phyloP scores from a whole-genome alignment of 768 basidiomycete genomes.

The Lactarius hengduanensis region DNA sequence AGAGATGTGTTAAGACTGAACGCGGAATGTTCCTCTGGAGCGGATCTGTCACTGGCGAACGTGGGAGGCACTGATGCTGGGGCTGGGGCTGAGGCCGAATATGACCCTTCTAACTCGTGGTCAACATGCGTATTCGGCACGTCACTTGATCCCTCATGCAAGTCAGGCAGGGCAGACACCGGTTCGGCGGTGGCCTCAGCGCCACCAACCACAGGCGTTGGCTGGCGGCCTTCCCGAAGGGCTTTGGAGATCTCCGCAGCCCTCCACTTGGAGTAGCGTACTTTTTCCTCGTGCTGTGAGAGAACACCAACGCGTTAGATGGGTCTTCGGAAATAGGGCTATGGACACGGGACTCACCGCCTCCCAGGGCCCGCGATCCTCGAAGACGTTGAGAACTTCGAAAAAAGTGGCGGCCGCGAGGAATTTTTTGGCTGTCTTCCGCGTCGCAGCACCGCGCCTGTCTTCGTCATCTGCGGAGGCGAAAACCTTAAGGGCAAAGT shows the following conservation, averaged over 20 bases:
- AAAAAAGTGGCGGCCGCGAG: conserved; percentile 93
- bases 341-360: conserved; percentile 16
- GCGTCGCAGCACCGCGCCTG: conserved; percentile 68
- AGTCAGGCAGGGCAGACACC: conserved; percentile 24
- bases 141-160: conserved; percentile 30
- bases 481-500: conserved; percentile 93
- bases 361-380: conserved; percentile 27
- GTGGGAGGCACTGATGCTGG: not conserved
- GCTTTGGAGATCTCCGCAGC: conserved; percentile 94
- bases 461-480: conserved; percentile 88
- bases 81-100: not conserved
- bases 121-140: conserved; percentile 2
- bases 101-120: conserved; percentile 6
- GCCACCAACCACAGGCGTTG: conserved; percentile 74
- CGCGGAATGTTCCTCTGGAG: not conserved
- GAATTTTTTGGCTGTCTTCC: conserved; percentile 93
- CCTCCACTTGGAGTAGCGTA: conserved; percentile 96
- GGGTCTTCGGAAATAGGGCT: not conserved
- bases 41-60: not conserved
- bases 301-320: conserved; percentile 6
- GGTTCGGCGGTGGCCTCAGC: conserved; percentile 32
- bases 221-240: conserved; percentile 87
- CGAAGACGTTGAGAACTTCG: conserved; percentile 78
- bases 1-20: conserved; percentile 6
- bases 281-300: conserved; percentile 78